Evolutionary conservation across 306 rosid species (phyloP).

Genomic region (Bauhinia variegata): DNA sequence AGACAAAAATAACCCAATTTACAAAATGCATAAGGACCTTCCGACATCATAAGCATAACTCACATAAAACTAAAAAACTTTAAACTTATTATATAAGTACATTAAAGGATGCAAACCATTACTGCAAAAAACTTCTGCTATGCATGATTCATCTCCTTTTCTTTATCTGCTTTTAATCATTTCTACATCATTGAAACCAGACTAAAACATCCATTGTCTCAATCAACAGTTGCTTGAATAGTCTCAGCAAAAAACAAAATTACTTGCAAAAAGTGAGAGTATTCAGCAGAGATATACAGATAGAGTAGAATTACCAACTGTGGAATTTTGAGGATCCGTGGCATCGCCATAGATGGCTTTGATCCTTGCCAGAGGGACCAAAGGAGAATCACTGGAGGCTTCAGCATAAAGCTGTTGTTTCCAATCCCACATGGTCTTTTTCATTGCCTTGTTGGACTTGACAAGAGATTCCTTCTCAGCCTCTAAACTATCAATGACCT

Average conservation of each 20-base stretch:
- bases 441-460: constrained; percentile 67
- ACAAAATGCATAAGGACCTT: not conserved
- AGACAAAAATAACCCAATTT: not conserved
- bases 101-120: not conserved
- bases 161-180: constrained; percentile 4
- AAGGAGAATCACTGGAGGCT: constrained; percentile 52
- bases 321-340: constrained; percentile 35
- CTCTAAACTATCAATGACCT: constrained; percentile 61
- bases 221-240: not conserved
- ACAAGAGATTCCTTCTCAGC: constrained; percentile 68
- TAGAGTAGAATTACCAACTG: constrained; percentile 47
- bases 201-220: not conserved
- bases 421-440: constrained; percentile 77
- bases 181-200: constrained; percentile 3
- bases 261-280: too few relatives aligned
- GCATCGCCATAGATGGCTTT: constrained; percentile 75
- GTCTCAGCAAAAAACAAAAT: too few relatives aligned
- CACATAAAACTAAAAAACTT: constrained; percentile 2
- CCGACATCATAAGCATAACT: not conserved
- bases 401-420: constrained; percentile 79
- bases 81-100: constrained; percentile 2
- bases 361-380: constrained; percentile 65
- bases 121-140: not conserved
- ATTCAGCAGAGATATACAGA: constrained; percentile 2
- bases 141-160: not conserved